A percentile compares a stretch with the other conserved stretches of the same genome.
These are phyloP conservation scores for Talinum fruticosum DNA, from an alignment of 148 eudicot species.

Conservation along the genomic window DNA sequence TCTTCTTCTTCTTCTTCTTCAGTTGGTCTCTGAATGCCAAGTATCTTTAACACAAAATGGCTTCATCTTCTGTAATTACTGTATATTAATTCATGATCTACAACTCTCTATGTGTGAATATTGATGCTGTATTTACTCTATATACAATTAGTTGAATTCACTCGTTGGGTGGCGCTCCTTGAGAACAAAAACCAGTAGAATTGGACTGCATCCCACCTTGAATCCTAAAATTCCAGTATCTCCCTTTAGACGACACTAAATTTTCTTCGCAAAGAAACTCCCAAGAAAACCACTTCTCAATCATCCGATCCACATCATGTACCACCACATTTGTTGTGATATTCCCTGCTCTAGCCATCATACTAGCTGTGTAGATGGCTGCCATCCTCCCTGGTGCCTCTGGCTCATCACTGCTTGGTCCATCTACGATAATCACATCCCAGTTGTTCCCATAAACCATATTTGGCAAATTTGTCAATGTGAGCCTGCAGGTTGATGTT, in stretches of 20 bases:
- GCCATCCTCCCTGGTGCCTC: slow-evolving; percentile 86
- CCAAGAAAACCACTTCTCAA: slow-evolving; percentile 94
- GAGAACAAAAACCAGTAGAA: slow-evolving; percentile 47
- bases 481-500: slow-evolving; percentile 54
- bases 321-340: slow-evolving; percentile 64
- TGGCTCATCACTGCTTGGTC: slow-evolving; percentile 61
- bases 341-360: slow-evolving; percentile 65
- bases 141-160: slow-evolving; percentile 1
- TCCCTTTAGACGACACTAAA: slow-evolving; percentile 82
- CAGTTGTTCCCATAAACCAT: slow-evolving; percentile 56
- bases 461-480: slow-evolving; percentile 51
- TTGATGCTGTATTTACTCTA: too few species aligned
- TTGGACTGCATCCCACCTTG: slow-evolving; percentile 27
- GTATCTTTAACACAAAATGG: neutral
- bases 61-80: neutral
- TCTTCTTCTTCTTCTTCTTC: too few species aligned
- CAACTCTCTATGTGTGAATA: neutral
- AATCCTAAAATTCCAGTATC: slow-evolving; percentile 75
- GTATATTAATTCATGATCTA: neutral
- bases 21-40: too few species aligned
- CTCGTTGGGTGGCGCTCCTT: slow-evolving; percentile 12
- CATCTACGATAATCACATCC: slow-evolving; percentile 87
- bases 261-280: slow-evolving; percentile 85
- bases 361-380: slow-evolving; percentile 68
- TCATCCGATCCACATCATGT: slow-evolving; percentile 72